These are phyloP conservation scores for Candida easanensis DNA, from an alignment of 805 yeast species.

Conservation along the genomic window DNA sequence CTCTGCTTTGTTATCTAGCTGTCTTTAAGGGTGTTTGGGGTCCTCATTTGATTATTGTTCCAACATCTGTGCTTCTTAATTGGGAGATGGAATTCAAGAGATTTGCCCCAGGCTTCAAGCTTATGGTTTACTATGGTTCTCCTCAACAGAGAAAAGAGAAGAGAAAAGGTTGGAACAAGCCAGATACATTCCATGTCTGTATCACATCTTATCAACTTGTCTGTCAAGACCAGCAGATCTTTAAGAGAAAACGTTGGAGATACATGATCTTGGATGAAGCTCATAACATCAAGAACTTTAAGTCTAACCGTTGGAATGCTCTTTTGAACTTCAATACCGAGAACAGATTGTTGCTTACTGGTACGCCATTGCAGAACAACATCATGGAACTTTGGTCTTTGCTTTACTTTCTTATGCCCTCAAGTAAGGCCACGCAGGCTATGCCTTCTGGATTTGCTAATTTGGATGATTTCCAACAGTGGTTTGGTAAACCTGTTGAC, in stretches of 20 bases:
- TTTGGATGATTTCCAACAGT: constrained; percentile 90
- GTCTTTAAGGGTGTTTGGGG: constrained; percentile 97
- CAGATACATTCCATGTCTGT: constrained; percentile 93
- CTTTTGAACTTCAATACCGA: constrained; percentile 89
- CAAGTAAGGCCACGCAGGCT: constrained; percentile 62
- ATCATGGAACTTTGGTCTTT: constrained; percentile 95
- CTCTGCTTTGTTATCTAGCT: constrained; percentile 82
- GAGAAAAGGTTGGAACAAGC: constrained; percentile 96
- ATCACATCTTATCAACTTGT: constrained; percentile 96
- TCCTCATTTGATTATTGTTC: constrained; percentile 94
- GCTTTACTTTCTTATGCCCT: constrained; percentile 93
- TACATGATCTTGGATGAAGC: constrained; percentile 98
- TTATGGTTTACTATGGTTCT: constrained; percentile 91
- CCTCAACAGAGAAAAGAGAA: constrained; percentile 96
- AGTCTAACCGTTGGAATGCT: constrained; percentile 97
- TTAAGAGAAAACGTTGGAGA: constrained; percentile 89
- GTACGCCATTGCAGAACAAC: constrained; percentile 96
- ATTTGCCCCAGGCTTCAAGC: constrained; percentile 97
- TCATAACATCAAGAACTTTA: constrained; percentile 92
- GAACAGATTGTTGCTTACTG: constrained; percentile 82
- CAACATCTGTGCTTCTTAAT: constrained; percentile 94
- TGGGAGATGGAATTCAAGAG: constrained; percentile 99
- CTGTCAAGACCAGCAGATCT: constrained; percentile 95
- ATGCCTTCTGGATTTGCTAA: constrained; percentile 95
- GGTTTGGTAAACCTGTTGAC: constrained; percentile 99